phyloP scores from a whole-genome alignment of 257 asterid genomes.

The Echites panduratus region DNA sequence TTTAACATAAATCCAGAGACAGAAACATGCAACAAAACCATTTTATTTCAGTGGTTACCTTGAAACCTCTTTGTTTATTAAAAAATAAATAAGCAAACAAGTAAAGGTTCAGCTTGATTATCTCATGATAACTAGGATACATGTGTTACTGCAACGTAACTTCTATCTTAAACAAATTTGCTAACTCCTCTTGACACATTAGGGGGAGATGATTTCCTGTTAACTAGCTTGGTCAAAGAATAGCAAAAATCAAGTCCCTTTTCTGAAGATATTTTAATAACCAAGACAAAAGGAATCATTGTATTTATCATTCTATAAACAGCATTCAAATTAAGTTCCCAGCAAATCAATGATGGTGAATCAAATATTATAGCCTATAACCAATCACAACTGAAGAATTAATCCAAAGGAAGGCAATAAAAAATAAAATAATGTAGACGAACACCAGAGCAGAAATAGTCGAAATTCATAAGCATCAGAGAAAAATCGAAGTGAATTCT shows the following conservation, averaged over 20 bases:
- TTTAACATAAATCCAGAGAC: not conserved
- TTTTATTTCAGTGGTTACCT: not conserved
- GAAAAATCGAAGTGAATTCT: not conserved
- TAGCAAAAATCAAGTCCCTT: not conserved
- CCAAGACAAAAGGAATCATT: not conserved
- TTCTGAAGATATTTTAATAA: not conserved
- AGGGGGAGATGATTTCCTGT: not conserved
- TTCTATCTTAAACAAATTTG: not conserved
- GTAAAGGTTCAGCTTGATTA: not conserved
- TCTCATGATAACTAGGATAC: not conserved
- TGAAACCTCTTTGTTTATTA: not conserved
- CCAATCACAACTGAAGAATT: not conserved
- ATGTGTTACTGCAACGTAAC: not conserved
- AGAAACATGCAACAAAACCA: not conserved
- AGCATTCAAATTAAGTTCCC: not conserved
- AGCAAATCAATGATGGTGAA: not conserved
- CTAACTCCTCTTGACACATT: not conserved
- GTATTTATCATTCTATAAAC: not conserved
- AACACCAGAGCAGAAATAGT: not conserved
- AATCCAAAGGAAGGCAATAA: not conserved
- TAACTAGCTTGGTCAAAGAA: not conserved
- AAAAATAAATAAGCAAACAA: not conserved
- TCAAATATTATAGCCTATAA: not conserved
- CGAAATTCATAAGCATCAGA: not conserved
- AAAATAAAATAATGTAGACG: not conserved